phyloP scores from a whole-genome alignment of 805 yeast species.

The Yarrowia sp. region DNA sequence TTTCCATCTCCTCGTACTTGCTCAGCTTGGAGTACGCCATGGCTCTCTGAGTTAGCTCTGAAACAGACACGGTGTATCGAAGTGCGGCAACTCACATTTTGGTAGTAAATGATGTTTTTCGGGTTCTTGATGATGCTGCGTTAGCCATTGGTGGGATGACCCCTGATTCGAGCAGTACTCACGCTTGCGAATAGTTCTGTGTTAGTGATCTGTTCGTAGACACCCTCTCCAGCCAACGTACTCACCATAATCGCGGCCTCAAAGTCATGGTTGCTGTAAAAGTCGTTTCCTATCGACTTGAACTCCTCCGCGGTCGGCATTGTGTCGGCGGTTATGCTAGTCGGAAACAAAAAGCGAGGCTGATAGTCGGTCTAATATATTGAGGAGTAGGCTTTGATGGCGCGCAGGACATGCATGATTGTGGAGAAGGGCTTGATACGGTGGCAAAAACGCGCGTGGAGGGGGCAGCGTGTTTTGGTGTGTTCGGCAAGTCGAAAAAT shows the following conservation, averaged over 20 bases:
- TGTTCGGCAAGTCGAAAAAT: too few species aligned
- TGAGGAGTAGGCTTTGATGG: slow-evolving; percentile 14
- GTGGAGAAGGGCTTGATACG: neutral
- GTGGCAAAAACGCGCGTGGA: neutral
- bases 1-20: slow-evolving; percentile 19
- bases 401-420: slow-evolving; percentile 7
- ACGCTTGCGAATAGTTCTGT: slow-evolving; percentile 22
- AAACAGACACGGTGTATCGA: neutral
- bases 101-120: slow-evolving; percentile 8
- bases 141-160: too few species aligned
- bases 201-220: neutral
- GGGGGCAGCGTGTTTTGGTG: too few species aligned
- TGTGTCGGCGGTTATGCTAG: neutral
- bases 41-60: slow-evolving; percentile 7
- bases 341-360: neutral
- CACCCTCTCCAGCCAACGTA: neutral
- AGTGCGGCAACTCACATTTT: slow-evolving; percentile 8
- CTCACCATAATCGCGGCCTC: slow-evolving; percentile 11
- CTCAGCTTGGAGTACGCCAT: slow-evolving; percentile 12
- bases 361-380: neutral
- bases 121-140: slow-evolving; percentile 21
- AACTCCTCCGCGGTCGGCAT: slow-evolving; percentile 20
- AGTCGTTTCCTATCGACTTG: slow-evolving; percentile 13
- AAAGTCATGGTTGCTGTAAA: slow-evolving; percentile 6
- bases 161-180: neutral